Evolutionary conservation across 2,329 filamentous ascomycete species (phyloP).

Genomic region (Penicillium fuscoglaucum): DNA sequence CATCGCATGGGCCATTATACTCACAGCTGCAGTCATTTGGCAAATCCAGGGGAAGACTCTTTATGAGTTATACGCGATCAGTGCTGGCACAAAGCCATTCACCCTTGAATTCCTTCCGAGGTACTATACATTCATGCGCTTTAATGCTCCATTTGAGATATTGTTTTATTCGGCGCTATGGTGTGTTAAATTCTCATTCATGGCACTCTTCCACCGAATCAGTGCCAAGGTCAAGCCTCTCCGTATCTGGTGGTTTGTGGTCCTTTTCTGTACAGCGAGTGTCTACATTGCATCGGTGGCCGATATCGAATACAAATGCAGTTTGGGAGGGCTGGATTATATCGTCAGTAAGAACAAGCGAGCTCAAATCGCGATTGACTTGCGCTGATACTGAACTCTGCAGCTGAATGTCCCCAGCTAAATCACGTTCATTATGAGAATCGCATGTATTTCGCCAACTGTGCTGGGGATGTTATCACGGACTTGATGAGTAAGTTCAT

Average conservation of each 20-base stretch:
- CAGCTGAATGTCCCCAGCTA: conserved; percentile 15
- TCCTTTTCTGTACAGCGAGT: conserved; percentile 9
- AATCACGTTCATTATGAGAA: conserved; percentile 21
- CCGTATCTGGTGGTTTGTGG: conserved; percentile 22
- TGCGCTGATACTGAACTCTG: neutral
- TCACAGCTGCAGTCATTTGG: conserved; percentile 18
- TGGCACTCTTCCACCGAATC: conserved; percentile 21
- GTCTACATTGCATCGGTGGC: conserved; percentile 18
- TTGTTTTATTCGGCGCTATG: conserved; percentile 20
- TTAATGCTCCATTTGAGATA: conserved; percentile 16
- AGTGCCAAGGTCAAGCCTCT: conserved; percentile 16
- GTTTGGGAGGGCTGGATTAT: conserved; percentile 11
- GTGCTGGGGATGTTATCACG: conserved; percentile 17
- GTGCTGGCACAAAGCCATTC: conserved; percentile 6
- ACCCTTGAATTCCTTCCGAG: conserved; percentile 5
- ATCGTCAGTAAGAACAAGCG: conserved; percentile 16
- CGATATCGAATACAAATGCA: conserved; percentile 22
- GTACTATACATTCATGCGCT: conserved; percentile 15
- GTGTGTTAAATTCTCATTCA: conserved; percentile 22
- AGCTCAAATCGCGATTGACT: neutral
- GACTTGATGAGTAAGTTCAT: conserved; percentile 19
- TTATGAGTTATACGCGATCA: conserved; percentile 14
- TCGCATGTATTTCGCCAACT: conserved; percentile 18
- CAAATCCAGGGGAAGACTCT: conserved; percentile 15
- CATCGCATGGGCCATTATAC: conserved; percentile 19